Evolutionary conservation across 1,284 basidiomycete species (phyloP).

Genomic region (Vanrija humicola): DNA sequence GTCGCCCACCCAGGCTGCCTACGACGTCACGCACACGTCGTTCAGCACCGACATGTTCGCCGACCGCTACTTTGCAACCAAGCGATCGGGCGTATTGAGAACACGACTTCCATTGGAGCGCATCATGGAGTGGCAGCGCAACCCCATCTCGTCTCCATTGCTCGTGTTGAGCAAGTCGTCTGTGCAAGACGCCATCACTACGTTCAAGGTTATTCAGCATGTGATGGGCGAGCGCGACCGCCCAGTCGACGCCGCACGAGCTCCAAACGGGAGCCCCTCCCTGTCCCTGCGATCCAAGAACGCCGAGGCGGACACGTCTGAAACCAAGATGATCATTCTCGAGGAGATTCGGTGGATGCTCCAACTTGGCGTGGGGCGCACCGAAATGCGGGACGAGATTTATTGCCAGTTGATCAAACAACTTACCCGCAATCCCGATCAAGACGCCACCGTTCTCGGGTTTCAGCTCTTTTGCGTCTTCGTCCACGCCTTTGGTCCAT

Average conservation of each 20-base stretch:
- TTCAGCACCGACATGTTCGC: conserved; percentile 81
- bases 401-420: conserved; percentile 91
- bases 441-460: conserved; percentile 78
- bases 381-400: conserved; percentile 83
- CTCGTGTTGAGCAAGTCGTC: conserved; percentile 61
- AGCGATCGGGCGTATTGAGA: conserved; percentile 71
- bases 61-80: conserved; percentile 79
- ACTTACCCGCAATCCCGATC: conserved; percentile 70
- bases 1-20: conserved; percentile 10
- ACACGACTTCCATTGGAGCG: conserved; percentile 68
- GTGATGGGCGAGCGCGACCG: conserved; percentile 86
- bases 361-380: conserved; percentile 66
- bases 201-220: conserved; percentile 82
- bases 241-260: conserved; percentile 33
- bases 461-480: conserved; percentile 88
- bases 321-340: conserved; percentile 52
- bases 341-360: conserved; percentile 85
- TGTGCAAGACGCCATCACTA: conserved; percentile 69
- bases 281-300: conserved; percentile 5
- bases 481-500: conserved; percentile 80
- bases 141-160: conserved; percentile 66
- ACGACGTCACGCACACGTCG: conserved; percentile 32
- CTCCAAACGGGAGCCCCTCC: neutral
- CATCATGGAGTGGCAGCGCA: conserved; percentile 86
- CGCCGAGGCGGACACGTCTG: conserved; percentile 15